phyloP scores from a whole-genome alignment of 345 rosid species.

The Salix dunnii region DNA sequence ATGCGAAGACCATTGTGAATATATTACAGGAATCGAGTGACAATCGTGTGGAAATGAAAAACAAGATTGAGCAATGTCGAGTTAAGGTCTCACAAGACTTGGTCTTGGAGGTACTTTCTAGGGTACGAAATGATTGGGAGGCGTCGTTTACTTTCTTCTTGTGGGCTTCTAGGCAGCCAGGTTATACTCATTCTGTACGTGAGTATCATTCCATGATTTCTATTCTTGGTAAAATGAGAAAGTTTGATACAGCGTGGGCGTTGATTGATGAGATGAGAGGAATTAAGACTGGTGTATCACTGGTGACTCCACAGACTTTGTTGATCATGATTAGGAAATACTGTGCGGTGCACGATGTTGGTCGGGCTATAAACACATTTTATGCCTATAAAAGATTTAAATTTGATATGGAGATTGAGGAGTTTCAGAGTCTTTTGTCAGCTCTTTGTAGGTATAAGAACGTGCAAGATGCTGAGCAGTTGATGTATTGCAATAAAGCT shows the following conservation, averaged over 20 bases:
- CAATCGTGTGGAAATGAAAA: constrained; percentile 38
- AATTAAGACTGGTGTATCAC: constrained; percentile 38
- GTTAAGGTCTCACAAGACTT: constrained; percentile 50
- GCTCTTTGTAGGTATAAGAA: constrained; percentile 93
- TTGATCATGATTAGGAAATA: constrained; percentile 84
- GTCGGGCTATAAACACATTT: constrained; percentile 72
- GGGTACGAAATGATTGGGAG: constrained; percentile 79
- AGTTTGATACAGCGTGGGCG: constrained; percentile 85
- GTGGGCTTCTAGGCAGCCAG: constrained; percentile 72
- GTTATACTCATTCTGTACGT: constrained; percentile 51
- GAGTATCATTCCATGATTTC: constrained; percentile 79
- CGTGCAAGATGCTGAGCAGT: constrained; percentile 88
- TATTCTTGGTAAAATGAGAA: constrained; percentile 79
- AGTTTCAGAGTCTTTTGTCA: constrained; percentile 81
- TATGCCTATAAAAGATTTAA: constrained; percentile 62
- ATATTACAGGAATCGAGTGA: constrained; percentile 37
- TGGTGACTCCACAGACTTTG: constrained; percentile 70
- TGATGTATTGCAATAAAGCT: constrained; percentile 66
- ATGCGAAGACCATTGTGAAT: constrained; percentile 41
- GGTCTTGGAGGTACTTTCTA: constrained; percentile 70
- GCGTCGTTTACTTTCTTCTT: constrained; percentile 79
- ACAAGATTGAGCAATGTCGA: constrained; percentile 54
- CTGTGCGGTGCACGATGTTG: constrained; percentile 83
- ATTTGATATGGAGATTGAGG: constrained; percentile 62
- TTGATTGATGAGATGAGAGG: constrained; percentile 87